Evolutionary conservation across 1,284 basidiomycete species (phyloP), one percentile per base, ranked within the genome.

Genomic region (Leccinum pachyderme): DNA sequence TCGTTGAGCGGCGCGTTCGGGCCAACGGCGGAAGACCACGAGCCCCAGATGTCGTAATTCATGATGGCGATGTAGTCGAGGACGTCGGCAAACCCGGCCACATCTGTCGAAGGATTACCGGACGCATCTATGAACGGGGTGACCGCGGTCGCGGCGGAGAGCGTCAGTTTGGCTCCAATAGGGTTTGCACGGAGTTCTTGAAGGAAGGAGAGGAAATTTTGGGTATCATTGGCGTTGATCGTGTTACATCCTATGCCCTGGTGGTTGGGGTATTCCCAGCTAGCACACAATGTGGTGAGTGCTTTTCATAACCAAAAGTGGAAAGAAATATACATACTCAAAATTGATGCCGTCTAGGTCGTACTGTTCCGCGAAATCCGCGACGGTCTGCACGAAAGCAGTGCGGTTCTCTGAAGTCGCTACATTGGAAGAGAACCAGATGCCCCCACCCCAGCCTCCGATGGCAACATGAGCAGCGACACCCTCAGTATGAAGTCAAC

Each of bases 21-120:
- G 11, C 88, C 88, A 5, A 76, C 73, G 18, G 57, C 27, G 3
- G 61, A 5, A 0, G 64, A 79, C 81, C 76, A 75, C 59, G 78
- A 71, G 48, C 85, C 86, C 77, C 78, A 87, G 53, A 87, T 71
- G 62, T 90, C 88, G 66, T 88, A 90, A 73, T 86, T 81, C 88
- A 90, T 90, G 68, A 90, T 73, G 54, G 82, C 69, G 60, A 91
- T 77, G 73, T 81, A 86, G 71, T 89, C 86, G 43, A 90, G 73
- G 39, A 71, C 66, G 0, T 59, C 28, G 0, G 68, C 61, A 35
- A 71, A 72, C 5, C 39, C 66, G 7, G 79, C 79, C 5, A 90
- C 82, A 64, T 89, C 75, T 1, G 64, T 65, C 61, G 82, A 67
- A 1, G 86, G 84, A 1, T 57, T 70, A 3, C 85, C 84, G 56